Base-by-base conservation (phyloP, 768 basidiomycete genomes). In the Candolleomyces efflorescens region DNA sequence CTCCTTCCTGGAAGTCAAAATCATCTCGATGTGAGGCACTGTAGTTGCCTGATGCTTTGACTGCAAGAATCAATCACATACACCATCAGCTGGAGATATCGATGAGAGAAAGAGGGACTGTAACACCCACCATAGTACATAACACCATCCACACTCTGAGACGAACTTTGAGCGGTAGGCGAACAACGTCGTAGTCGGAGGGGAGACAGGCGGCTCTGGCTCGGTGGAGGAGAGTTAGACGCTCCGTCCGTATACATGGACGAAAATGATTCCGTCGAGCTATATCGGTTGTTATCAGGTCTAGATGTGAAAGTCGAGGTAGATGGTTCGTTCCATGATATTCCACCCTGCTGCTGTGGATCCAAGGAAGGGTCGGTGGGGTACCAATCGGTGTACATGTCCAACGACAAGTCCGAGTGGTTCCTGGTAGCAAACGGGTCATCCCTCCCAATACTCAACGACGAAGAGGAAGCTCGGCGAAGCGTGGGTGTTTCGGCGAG, bases 1-100 rank as follows among this genome's bases (percentile, higher is more conserved):
- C 51, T 13, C 51, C 51, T 39, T 37, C 51, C 22, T 53, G 51
- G 37, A 53, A 53, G 18, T 53, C 51, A 53, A 53, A 53, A n/a
- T 53, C 51, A 22, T 53, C 51, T 1, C 20, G n/a, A 7, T 23
- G 51, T 13, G 36, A 20, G 5, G 51, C 51, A n/a, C 10, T 15
- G 15, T 53, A 36, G 20, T 36, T 53, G n/a, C 27, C 17, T 13
- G 37, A 53, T 10, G 51, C 51, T 39, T 22, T 32, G 5, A 53
- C 51, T 53, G 32, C 4, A 13, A 10, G 18, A 10, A 20, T 10
- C 20, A 50, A 27, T 50, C 6, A 11, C 9, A 24, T 18, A 1
- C 46, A 20, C 5, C 17, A 43, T 13, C 17, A 48, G 27, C 24
- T 18, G 49, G 27, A 27, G 49, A 27, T 27, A 9, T 27, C 10